Base-by-base conservation (phyloP, 1,284 basidiomycete species). In the Trametes polyzona region DNA sequence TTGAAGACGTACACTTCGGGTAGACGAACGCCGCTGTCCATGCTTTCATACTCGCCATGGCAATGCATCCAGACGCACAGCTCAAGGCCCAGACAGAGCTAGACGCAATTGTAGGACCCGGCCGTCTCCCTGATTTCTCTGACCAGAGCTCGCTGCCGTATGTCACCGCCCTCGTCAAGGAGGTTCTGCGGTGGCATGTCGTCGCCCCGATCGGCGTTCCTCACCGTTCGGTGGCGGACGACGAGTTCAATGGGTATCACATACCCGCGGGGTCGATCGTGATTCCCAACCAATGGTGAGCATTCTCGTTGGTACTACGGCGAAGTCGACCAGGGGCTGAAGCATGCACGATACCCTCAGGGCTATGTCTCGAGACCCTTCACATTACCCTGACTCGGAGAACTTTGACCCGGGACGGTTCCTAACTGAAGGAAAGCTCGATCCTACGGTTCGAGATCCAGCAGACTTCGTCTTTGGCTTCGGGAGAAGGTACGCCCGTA, bases 161-260 rank as follows among this genome's bases (percentile, higher is more conserved):
- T 55, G 54, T 73, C 7, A 55, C 57, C n/a, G 71, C 70, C 1
- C 49, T 71, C 11, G 57, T 73, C 3, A 68, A 72, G 44, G 75
- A 77, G 52, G 60, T 69, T 1, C 14, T 75, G 19, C 61, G 73
- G 12, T 75, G 74, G 74, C 55, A 62, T 27, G 44, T 52, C 21
- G 57, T 64, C 12, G 47, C 51, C 2, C 65, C 62, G 1, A 47
- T 65, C 21, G 68, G 61, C 2, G 48, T 62, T 7, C 53, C 52
- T 9, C 63, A 62, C 30, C 32, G 56, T 11, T 52, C 54, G 2
- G 23, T 58, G 4, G 58, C 46, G 16, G 63, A 62, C 35, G 60
- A 61, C 46, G 50, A 55, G 4, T 60, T 55, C 41, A 44, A 55
- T 2, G 60, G 59, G 6, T 53, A 47, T 14, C 12, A 42, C 14